Percentiles rank a stretch among this genome's conserved stretches.
Conservation (phyloP, 1,284 basidiomycete species). For the Papiliotrema fonsecae region DNA sequence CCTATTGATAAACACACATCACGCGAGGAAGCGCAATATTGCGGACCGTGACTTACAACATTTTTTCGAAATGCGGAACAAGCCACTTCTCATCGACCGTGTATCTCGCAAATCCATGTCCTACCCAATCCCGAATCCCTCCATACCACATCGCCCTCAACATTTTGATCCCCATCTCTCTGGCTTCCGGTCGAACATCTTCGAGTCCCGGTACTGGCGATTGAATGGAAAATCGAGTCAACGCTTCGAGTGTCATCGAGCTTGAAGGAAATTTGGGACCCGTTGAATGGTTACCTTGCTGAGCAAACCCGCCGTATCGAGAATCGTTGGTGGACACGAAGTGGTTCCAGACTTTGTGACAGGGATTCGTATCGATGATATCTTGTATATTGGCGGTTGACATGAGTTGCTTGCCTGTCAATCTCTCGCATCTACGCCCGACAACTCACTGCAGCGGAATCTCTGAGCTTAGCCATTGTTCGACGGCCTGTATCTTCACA, state of each 20-base stretch:
- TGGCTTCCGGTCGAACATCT: slow-evolving; percentile 12
- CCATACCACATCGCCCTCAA: slow-evolving; percentile 47
- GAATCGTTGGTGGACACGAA: slow-evolving; percentile 32
- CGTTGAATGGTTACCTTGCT: slow-evolving; percentile 24
- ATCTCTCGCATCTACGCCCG: background rate
- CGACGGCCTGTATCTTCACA: slow-evolving; percentile 24
- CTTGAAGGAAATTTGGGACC: slow-evolving; percentile 49
- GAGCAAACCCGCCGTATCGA: slow-evolving; percentile 47
- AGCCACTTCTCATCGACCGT: slow-evolving; percentile 52
- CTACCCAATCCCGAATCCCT: slow-evolving; percentile 52
- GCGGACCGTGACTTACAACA: slow-evolving; percentile 46
- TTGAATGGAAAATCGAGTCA: slow-evolving; percentile 24
- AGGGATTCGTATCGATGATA: slow-evolving; percentile 7
- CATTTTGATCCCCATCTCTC: slow-evolving; percentile 34
- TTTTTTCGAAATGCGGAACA: slow-evolving; percentile 54
- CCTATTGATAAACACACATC: too few relatives aligned
- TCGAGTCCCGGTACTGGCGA: slow-evolving; percentile 26
- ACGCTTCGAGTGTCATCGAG: slow-evolving; percentile 30
- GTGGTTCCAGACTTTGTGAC: slow-evolving; percentile 23
- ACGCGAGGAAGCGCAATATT: too few relatives aligned
- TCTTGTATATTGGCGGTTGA: background rate
- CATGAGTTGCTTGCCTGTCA: background rate
- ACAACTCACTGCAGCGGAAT: slow-evolving; percentile 12
- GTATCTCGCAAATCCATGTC: slow-evolving; percentile 51
- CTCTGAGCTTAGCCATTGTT: slow-evolving; percentile 28